Conservation (phyloP, 768 basidiomycete species). For the Udeniomyces megalosporus region DNA sequence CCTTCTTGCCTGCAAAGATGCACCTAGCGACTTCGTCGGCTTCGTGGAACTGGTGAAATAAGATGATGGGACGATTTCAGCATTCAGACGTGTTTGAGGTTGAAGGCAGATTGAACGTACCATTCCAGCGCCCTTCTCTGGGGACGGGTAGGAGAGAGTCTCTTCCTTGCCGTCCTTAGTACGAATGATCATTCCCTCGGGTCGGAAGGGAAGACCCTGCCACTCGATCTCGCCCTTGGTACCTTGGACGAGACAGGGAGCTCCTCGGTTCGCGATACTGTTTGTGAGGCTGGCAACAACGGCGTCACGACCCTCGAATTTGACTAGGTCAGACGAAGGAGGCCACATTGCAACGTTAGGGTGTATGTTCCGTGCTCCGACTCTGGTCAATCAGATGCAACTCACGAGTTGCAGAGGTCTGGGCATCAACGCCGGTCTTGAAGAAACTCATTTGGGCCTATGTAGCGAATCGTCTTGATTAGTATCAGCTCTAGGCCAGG, state of each 20-base stretch:
- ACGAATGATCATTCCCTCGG: background rate
- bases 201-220: background rate
- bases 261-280: too few species aligned
- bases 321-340: too few species aligned
- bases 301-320: too few species aligned
- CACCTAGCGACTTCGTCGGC: slow-evolving; percentile 12
- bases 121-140: slow-evolving; percentile 2
- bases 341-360: too few species aligned
- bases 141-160: background rate
- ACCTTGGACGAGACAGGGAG: background rate
- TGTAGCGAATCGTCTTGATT: too few species aligned
- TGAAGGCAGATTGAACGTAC: too few species aligned
- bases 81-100: too few species aligned
- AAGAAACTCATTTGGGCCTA: slow-evolving; percentile 4
- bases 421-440: background rate
- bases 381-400: background rate
- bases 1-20: slow-evolving; percentile 2
- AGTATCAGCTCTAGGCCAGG: too few species aligned
- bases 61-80: background rate
- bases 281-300: background rate
- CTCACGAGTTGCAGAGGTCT: slow-evolving; percentile 3
- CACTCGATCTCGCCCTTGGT: background rate
- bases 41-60: slow-evolving; percentile 6
- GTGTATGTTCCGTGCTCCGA: too few species aligned
- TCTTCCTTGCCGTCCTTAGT: background rate